phyloP scores from a whole-genome alignment of 768 basidiomycete genomes.

The Cystobasidium tubakii region DNA sequence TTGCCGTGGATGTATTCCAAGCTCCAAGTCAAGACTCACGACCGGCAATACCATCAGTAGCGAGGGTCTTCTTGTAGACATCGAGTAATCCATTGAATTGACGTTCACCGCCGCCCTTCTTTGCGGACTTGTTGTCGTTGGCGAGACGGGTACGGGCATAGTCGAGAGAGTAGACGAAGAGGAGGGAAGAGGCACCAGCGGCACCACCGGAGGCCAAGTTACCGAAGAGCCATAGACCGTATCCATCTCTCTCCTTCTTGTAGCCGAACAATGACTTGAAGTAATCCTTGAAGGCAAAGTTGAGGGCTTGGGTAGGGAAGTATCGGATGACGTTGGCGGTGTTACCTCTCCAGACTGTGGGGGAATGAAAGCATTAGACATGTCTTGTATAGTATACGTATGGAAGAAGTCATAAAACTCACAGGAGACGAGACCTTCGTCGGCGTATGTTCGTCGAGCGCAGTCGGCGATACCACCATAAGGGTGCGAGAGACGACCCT shows the following conservation, averaged over 20 bases:
- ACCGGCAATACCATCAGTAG: conserved; percentile 94
- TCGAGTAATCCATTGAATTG: conserved; percentile 99
- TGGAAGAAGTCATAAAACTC: background rate
- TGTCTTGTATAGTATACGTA: background rate
- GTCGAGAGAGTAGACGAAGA: conserved; percentile 99
- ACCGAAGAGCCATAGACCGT: conserved; percentile 97
- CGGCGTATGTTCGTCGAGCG: conserved; percentile 81
- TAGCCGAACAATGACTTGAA: conserved; percentile 62
- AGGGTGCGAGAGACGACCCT: conserved; percentile 89
- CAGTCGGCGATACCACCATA: conserved; percentile 97
- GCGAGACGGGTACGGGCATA: conserved; percentile 99
- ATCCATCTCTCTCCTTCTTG: conserved; percentile 86
- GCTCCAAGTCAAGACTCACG: too few relatives aligned
- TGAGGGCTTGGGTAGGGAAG: conserved; percentile 99
- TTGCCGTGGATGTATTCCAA: too few relatives aligned
- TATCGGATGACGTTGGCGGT: conserved; percentile 99
- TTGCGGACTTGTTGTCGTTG: conserved; percentile 93
- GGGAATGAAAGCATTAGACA: background rate
- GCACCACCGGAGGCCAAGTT: conserved; percentile 98
- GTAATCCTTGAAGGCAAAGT: conserved; percentile 94
- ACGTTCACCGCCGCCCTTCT: conserved; percentile 73
- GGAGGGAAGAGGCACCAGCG: conserved; percentile 94
- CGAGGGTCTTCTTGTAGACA: conserved; percentile 74
- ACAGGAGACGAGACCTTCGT: conserved; percentile 82
- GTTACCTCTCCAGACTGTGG: conserved; percentile 88